Conservation (phyloP, 352 stramenopile genomes). For the Hyaloperonospora brassicae region DNA sequence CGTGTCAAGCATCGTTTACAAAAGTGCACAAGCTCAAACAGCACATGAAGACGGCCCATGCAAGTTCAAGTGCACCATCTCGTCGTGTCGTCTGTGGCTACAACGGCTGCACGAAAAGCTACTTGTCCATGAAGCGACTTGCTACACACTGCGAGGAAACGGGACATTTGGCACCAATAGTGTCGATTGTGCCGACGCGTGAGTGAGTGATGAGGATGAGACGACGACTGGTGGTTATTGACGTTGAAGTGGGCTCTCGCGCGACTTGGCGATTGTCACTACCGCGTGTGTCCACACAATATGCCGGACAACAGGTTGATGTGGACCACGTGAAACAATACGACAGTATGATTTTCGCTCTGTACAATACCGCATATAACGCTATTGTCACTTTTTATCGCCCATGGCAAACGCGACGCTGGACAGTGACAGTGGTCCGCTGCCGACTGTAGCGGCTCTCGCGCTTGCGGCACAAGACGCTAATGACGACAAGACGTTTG, state of each 20-base stretch:
- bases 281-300: neutral
- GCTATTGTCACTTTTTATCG: constrained; percentile 1
- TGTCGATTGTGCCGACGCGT: too few relatives aligned
- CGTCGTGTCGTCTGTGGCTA: constrained; percentile 21
- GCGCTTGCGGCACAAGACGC: constrained; percentile 2
- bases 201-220: too few relatives aligned
- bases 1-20: constrained; percentile 29
- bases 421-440: constrained; percentile 10
- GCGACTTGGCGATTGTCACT: too few relatives aligned
- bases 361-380: too few relatives aligned
- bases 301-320: neutral
- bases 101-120: constrained; percentile 32
- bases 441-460: constrained; percentile 14
- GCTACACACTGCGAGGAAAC: constrained; percentile 27
- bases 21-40: constrained; percentile 21
- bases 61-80: too few relatives aligned
- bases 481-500: constrained; percentile 43
- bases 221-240: too few relatives aligned
- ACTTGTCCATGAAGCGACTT: constrained; percentile 31
- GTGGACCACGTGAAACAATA: neutral
- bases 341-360: neutral
- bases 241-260: too few relatives aligned
- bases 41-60: constrained; percentile 17
- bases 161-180: neutral
- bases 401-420: constrained; percentile 10